Evolutionary conservation across 2,329 filamentous ascomycete genomes (phyloP).

Genomic region (Ophiostoma piceae): DNA sequence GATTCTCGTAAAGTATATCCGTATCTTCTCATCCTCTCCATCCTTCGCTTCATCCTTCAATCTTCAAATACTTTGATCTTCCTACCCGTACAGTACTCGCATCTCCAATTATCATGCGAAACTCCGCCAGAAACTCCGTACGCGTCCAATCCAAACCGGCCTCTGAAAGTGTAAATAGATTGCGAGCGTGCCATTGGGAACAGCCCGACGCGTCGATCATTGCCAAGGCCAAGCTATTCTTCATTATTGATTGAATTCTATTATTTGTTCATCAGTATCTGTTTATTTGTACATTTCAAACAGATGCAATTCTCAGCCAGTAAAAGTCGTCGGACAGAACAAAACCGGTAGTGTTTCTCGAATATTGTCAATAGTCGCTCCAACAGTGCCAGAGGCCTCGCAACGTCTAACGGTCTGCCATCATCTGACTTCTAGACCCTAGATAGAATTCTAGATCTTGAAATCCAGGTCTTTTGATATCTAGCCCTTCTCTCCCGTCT

Average conservation of each 20-base stretch:
- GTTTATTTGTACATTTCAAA: not conserved
- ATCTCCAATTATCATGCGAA: not conserved
- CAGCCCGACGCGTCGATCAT: not conserved
- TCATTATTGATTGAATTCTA: not conserved
- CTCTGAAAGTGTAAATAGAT: not conserved
- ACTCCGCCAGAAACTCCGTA: not conserved
- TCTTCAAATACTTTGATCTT: too few species aligned
- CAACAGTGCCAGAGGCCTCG: not conserved
- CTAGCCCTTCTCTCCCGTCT: too few species aligned
- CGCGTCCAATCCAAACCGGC: not conserved
- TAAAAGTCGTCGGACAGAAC: not conserved
- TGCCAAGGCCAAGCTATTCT: constrained; percentile 3
- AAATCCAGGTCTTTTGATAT: too few species aligned
- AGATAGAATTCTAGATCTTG: too few species aligned
- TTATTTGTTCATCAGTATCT: too few species aligned
- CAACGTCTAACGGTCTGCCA: too few species aligned
- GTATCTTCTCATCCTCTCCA: not conserved
- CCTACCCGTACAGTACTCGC: too few species aligned
- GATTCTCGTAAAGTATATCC: not conserved
- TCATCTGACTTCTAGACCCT: too few species aligned
- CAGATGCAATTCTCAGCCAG: not conserved
- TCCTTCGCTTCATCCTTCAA: too few species aligned
- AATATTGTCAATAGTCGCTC: not conserved
- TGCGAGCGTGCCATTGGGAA: not conserved
- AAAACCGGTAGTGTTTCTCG: not conserved